Conservation (phyloP, 208 protist genomes). For the Wallacemonas sp. region DNA sequence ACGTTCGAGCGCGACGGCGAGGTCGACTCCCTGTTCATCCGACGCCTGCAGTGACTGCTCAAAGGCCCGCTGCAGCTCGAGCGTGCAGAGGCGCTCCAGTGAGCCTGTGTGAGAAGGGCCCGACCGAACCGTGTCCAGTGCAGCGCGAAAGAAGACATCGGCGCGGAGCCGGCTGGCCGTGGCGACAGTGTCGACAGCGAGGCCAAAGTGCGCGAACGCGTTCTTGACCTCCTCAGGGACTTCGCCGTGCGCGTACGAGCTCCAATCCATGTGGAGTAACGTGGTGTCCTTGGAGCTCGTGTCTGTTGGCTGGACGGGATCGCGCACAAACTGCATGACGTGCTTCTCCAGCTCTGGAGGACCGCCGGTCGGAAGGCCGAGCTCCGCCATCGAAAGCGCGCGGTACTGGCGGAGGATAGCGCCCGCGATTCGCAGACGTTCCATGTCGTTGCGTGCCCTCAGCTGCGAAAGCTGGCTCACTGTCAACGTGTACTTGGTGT, state of each 20-base stretch:
- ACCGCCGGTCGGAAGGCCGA: conserved; percentile 55
- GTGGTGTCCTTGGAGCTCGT: not conserved
- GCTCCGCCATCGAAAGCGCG: conserved; percentile 50
- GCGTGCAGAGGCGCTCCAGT: not conserved
- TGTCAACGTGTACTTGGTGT: not conserved
- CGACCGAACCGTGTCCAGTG: not conserved
- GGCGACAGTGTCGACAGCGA: conserved; percentile 25
- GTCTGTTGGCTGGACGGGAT: conserved; percentile 27
- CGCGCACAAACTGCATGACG: conserved; percentile 71
- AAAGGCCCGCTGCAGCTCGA: not conserved
- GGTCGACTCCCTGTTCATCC: not conserved
- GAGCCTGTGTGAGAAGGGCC: not conserved
- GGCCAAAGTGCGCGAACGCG: conserved; percentile 43
- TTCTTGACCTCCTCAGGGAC: conserved; percentile 28
- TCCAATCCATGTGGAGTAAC: conserved; percentile 18
- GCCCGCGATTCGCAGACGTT: conserved; percentile 28
- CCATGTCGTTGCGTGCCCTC: conserved; percentile 11
- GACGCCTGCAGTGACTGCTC: conserved; percentile 1
- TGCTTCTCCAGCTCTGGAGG: conserved; percentile 49
- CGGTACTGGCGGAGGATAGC: conserved; percentile 45
- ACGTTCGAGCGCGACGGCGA: not conserved
- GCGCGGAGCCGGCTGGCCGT: conserved; percentile 12
- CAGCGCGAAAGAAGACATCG: conserved; percentile 3
- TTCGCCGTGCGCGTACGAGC: conserved; percentile 1
- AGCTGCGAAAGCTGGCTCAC: conserved; percentile 15